These are phyloP conservation scores for Peronosclerospora sorghi DNA, from an alignment of 352 stramenopile species.

Conservation along the genomic window DNA sequence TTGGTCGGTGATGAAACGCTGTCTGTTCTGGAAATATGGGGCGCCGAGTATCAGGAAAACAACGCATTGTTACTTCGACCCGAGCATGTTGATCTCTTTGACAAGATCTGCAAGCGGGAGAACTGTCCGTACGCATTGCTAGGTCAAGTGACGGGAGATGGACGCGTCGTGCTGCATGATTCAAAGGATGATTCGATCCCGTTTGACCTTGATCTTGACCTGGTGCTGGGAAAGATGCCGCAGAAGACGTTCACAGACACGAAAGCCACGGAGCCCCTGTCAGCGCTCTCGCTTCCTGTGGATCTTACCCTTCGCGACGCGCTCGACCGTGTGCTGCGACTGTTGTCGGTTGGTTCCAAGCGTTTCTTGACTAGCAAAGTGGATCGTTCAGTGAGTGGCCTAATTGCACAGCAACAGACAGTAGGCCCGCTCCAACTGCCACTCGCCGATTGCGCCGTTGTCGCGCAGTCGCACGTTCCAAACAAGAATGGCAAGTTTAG, in stretches of 20 bases:
- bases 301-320: conserved; percentile 85
- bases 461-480: conserved; percentile 93
- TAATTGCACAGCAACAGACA: conserved; percentile 98
- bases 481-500: conserved; percentile 77
- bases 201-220: conserved; percentile 94
- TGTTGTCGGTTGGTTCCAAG: conserved; percentile 96
- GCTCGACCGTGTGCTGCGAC: conserved; percentile 90
- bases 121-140: conserved; percentile 95
- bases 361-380: conserved; percentile 96
- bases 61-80: conserved; percentile 93
- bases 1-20: conserved; percentile 96
- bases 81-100: conserved; percentile 86
- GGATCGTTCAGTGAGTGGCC: conserved; percentile 95
- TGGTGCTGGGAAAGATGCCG: conserved; percentile 98
- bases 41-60: conserved; percentile 99
- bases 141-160: conserved; percentile 92
- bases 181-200: conserved; percentile 88
- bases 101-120: conserved; percentile 93
- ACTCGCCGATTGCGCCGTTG: conserved; percentile 94
- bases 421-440: conserved; percentile 95
- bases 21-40: conserved; percentile 98
- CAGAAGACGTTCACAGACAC: conserved; percentile 97
- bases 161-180: conserved; percentile 95
- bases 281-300: conserved; percentile 69
- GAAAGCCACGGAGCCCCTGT: conserved; percentile 42